Conservation (phyloP, 1,284 basidiomycete genomes). For the Ustilago bromivora region DNA sequence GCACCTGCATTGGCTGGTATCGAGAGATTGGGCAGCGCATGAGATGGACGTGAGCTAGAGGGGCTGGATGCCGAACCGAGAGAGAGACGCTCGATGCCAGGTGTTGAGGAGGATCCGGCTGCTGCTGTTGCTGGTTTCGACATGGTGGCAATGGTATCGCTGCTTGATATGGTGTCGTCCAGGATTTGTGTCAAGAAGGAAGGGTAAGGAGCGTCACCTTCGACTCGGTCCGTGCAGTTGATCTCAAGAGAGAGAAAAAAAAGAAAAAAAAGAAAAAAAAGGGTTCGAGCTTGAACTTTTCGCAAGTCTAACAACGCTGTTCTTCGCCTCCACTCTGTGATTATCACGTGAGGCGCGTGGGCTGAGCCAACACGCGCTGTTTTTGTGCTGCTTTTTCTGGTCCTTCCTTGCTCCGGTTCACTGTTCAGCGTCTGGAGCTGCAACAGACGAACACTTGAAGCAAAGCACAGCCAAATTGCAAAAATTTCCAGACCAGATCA, state of each 20-base stretch:
- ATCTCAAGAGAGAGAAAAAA: neutral
- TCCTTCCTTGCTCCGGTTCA: conserved; percentile 4
- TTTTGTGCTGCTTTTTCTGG: conserved; percentile 23
- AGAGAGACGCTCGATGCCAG: conserved; percentile 39
- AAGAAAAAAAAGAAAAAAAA: neutral
- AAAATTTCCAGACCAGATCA: conserved; percentile 7
- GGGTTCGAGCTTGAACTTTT: neutral
- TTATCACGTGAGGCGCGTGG: conserved; percentile 48
- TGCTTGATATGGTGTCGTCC: neutral
- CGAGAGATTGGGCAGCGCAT: conserved; percentile 35
- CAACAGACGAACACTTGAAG: neutral
- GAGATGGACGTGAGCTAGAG: conserved; percentile 30
- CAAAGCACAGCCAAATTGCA: conserved; percentile 6
- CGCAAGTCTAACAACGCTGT: conserved; percentile 19
- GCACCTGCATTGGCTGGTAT: conserved; percentile 10
- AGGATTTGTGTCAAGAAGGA: neutral
- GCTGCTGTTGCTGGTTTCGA: conserved; percentile 20
- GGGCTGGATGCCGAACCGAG: conserved; percentile 34
- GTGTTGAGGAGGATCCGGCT: conserved; percentile 15
- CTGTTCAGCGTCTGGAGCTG: conserved; percentile 7
- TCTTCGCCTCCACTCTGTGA: conserved; percentile 23
- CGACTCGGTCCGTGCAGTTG: conserved; percentile 28
- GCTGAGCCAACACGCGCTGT: conserved; percentile 31
- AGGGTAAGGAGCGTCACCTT: neutral
- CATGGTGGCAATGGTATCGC: conserved; percentile 9